Evolutionary conservation across 2,329 filamentous ascomycete species (phyloP), one percentile per base, ranked within the genome.

Genomic region (Xylariales sp.): DNA sequence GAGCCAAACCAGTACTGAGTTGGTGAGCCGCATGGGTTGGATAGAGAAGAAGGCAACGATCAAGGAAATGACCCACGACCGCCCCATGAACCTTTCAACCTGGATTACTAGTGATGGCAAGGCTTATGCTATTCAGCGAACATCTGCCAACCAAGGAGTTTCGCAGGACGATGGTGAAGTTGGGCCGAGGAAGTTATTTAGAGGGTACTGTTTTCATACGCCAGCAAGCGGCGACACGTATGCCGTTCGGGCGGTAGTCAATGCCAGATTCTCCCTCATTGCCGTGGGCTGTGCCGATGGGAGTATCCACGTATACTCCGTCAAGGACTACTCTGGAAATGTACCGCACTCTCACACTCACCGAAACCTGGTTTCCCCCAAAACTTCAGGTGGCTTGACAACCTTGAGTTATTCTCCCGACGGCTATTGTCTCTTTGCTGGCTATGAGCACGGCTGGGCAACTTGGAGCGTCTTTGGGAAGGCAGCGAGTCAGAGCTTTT

Each of bases 401-500:
- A 85, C 81, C 20, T 63, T 98, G 47, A 80, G 67, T 43, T 98
- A 95, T 66, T 96, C 93, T 1, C 89, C 91, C 0, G 93, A 98
- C 59, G 93, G 93, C 14, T 96, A 97, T 60, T 95, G 90, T 58
- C 74, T 98, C 7, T 96, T 98, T 61, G 89, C 85, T 29, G 93
- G 91, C 2, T 97, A 91, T 55, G 83, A 93, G 52, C 81, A 83
- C 41, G 94, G 93, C 1, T 98, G 93, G 93, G 85, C 87, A 5
- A 91, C 83, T 32, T 98, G 91, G 91, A 97, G 91, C 58, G 93
- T 97, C 25, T 98, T 95, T 61, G 93, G 93, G 23, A 96, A 95
- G 60, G 76, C 84, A 3, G 83, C 89, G 12, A 89, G 85, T 39
- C 88, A 81, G 50, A 95, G 88, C 55, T 97, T 97, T 57, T 72